Base-by-base conservation (phyloP, 1,284 basidiomycete genomes). In the Stygiomarasmius scandens region DNA sequence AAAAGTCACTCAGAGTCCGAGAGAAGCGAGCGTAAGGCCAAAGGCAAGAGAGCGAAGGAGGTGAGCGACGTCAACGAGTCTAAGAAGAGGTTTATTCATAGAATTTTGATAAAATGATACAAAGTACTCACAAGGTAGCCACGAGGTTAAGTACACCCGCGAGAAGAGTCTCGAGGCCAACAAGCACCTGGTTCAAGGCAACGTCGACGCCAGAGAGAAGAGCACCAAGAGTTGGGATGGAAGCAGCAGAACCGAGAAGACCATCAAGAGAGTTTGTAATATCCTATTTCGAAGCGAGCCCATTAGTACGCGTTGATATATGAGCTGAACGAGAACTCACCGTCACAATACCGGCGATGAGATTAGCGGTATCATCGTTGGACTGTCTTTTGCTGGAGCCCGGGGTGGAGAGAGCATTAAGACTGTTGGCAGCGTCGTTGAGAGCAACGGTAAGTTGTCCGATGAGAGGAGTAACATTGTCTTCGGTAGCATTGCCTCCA, bases 101-200 rank as follows among this genome's bases (percentile, higher is more conserved):
- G n/a, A n/a, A n/a, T n/a, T n/a, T n/a, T 2, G 44, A 20, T 36
- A 29, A 24, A 36, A 22, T 52, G 20, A 14, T 19, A 44, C 5
- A 24, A 53, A 34, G n/a, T n/a, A 64, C 70, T 48, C 45, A 71
- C 70, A 70, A 59, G 27, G 50, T 61, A 27, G 68, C 68, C 44
- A 72, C 67, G 53, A 72, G 65, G 43, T 59, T 64, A 27, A 71
- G 63, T 12, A 71, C 69, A 44, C 70, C 71, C 38, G 67, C 63
- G 20, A 73, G 65, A 49, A 71, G 61, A 27, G 58, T 62, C 49
- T 68, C 66, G 14, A 73, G 63, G 19, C 69, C 70, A 14, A 59
- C 47, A 11, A 73, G 55, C 14, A 70, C 61, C 54, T 69, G 62
- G 59, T 64, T 59, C 41, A 73, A 61, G 12, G 70, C 59, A 8